These are phyloP conservation scores for Coniochaeta prunicola DNA, from an alignment of 2,329 filamentous ascomycete genomes.

Conservation along the genomic window DNA sequence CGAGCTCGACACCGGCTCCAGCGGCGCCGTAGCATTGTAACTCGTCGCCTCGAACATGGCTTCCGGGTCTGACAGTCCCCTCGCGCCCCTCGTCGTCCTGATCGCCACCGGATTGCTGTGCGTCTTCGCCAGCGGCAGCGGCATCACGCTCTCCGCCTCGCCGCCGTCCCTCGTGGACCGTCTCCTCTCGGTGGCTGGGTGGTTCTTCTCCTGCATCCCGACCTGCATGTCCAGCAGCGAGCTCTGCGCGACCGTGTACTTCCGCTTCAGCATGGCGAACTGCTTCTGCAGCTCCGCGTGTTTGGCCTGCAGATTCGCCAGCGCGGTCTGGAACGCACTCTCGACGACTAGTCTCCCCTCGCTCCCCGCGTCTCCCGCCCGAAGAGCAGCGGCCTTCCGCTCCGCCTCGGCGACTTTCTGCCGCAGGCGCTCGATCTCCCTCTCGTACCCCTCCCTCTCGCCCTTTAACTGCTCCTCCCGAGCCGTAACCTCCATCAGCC, in stretches of 20 bases:
- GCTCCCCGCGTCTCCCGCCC: conserved; percentile 12
- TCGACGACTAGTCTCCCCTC: conserved; percentile 14
- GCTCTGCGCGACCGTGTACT: conserved; percentile 45
- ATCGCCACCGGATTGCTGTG: conserved; percentile 22
- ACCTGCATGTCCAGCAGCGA: conserved; percentile 40
- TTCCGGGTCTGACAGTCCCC: conserved; percentile 38
- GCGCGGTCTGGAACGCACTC: conserved; percentile 33
- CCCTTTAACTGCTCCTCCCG: conserved; percentile 39
- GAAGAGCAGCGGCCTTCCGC: background rate
- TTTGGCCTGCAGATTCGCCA: conserved; percentile 45
- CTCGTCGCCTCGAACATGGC: conserved; percentile 28
- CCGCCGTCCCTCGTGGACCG: conserved; percentile 20
- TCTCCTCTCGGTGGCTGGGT: conserved; percentile 9
- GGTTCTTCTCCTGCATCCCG: conserved; percentile 17
- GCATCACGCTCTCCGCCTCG: conserved; percentile 24
- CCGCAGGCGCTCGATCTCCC: conserved; percentile 40
- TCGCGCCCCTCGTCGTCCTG: conserved; percentile 28
- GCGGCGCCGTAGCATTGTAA: conserved; percentile 35
- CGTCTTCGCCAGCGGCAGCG: background rate
- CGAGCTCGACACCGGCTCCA: conserved; percentile 25
- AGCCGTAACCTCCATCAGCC: conserved; percentile 50
- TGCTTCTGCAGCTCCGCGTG: conserved; percentile 47
- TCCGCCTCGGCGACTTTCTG: conserved; percentile 30
- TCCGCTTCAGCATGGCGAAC: conserved; percentile 39
- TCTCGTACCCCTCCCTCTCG: conserved; percentile 34